Conservation (phyloP, 225 moss, liverwort and hornwort genomes). For the Marchantia paleacea region DNA sequence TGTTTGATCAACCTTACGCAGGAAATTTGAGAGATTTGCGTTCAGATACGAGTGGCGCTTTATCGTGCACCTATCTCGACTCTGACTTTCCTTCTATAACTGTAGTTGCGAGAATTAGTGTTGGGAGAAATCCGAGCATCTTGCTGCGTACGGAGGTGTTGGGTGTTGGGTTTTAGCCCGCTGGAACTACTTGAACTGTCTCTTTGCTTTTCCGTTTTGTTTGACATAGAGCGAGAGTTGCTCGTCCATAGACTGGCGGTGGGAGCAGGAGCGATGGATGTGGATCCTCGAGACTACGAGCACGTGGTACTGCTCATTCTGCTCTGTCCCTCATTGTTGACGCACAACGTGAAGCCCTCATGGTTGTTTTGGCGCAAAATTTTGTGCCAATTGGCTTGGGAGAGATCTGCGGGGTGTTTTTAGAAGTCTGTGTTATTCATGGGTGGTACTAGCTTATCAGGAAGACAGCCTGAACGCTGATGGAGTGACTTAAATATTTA, state of each 20-base stretch:
- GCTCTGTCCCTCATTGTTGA: background rate
- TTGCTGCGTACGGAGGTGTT: background rate
- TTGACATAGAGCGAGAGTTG: background rate
- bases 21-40: background rate
- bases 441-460: background rate
- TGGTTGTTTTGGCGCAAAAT: background rate
- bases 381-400: background rate
- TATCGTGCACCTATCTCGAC: background rate
- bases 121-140: background rate
- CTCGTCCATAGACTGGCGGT: background rate
- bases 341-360: background rate
- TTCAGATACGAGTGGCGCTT: background rate
- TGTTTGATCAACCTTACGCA: background rate
- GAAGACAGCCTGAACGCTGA: background rate
- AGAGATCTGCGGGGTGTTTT: background rate
- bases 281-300: slow-evolving; percentile 46
- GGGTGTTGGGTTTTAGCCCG: background rate
- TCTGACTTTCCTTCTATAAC: background rate
- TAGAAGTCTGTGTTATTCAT: background rate
- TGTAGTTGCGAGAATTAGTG: background rate
- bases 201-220: background rate
- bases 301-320: slow-evolving; percentile 34
- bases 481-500: too few relatives aligned
- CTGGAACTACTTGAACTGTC: background rate
- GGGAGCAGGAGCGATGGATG: slow-evolving; percentile 39